Evolutionary conservation across 495 filamentous ascomycete species (phyloP).

Genomic region (Trichoderma gamsii): DNA sequence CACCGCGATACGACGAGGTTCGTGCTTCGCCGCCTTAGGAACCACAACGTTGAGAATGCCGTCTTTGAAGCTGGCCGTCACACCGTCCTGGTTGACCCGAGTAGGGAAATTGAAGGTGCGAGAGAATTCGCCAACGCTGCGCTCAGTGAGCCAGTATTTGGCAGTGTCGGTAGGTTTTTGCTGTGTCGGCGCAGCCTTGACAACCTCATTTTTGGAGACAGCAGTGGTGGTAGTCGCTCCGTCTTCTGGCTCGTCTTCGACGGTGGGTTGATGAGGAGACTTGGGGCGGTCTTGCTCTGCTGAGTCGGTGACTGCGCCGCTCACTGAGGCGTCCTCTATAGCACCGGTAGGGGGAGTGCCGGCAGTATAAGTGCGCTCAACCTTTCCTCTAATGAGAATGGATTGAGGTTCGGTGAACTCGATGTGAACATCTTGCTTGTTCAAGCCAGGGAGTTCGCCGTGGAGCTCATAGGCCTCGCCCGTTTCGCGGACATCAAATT

Average conservation of each 20-base stretch:
- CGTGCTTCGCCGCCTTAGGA: slow-evolving; percentile 61
- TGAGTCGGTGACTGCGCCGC: slow-evolving; percentile 30
- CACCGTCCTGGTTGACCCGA: slow-evolving; percentile 68
- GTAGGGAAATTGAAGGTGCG: slow-evolving; percentile 72
- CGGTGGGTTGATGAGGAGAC: slow-evolving; percentile 50
- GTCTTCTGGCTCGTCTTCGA: slow-evolving; percentile 50
- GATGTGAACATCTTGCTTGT: slow-evolving; percentile 65
- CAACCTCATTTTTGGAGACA: not conserved
- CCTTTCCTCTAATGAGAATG: slow-evolving; percentile 57
- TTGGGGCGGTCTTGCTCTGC: slow-evolving; percentile 25
- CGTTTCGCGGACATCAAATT: slow-evolving; percentile 69
- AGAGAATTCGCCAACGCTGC: slow-evolving; percentile 71
- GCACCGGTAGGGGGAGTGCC: slow-evolving; percentile 34
- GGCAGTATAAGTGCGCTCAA: slow-evolving; percentile 45
- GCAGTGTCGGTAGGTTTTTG: slow-evolving; percentile 29
- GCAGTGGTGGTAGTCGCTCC: slow-evolving; percentile 11
- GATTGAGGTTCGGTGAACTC: slow-evolving; percentile 70
- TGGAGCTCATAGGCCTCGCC: slow-evolving; percentile 63
- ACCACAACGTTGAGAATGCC: slow-evolving; percentile 60
- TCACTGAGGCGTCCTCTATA: slow-evolving; percentile 22
- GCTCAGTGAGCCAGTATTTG: slow-evolving; percentile 76
- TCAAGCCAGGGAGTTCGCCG: slow-evolving; percentile 72
- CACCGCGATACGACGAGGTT: slow-evolving; percentile 21
- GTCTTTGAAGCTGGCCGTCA: slow-evolving; percentile 59
- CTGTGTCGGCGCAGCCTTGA: slow-evolving; percentile 16